Evolutionary conservation across 106 monocot genomes (phyloP).

Genomic region (Dendrobium officinale): DNA sequence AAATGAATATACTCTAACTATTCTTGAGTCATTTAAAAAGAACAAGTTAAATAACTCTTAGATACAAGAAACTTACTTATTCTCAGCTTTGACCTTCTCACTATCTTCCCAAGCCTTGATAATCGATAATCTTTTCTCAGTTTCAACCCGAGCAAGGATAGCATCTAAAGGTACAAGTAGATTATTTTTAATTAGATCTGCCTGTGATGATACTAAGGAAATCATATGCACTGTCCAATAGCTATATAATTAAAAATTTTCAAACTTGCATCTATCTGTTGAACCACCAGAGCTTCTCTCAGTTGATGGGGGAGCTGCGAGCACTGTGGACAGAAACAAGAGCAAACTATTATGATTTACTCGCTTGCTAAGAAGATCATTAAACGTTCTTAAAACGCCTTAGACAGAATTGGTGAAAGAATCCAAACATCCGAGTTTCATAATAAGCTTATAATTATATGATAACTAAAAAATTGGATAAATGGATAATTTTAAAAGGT

Average conservation of each 20-base stretch:
- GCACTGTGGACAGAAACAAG: slow-evolving; percentile 8
- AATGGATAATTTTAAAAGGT: too few relatives aligned
- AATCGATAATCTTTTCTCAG: slow-evolving; percentile 48
- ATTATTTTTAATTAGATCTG: background rate
- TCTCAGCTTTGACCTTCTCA: slow-evolving; percentile 55
- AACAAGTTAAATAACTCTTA: background rate
- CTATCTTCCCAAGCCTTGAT: slow-evolving; percentile 63
- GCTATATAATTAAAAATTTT: background rate
- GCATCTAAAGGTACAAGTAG: slow-evolving; percentile 20
- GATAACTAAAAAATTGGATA: too few relatives aligned
- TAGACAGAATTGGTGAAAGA: too few relatives aligned
- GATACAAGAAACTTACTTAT: slow-evolving; percentile 30
- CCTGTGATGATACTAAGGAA: background rate
- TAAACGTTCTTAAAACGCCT: too few relatives aligned
- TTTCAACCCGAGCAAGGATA: slow-evolving; percentile 44
- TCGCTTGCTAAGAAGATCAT: too few relatives aligned
- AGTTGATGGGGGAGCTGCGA: slow-evolving; percentile 12
- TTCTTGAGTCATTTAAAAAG: background rate
- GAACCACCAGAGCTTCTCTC: slow-evolving; percentile 29
- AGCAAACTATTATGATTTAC: background rate
- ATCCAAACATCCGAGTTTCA: too few relatives aligned
- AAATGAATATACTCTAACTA: too few relatives aligned
- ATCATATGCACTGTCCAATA: background rate
- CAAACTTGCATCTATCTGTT: slow-evolving; percentile 37
- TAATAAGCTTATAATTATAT: too few relatives aligned